These are phyloP conservation scores for Pseudogymnoascus sp. DNA, from an alignment of 2,329 filamentous ascomycete species.

Conservation along the genomic window DNA sequence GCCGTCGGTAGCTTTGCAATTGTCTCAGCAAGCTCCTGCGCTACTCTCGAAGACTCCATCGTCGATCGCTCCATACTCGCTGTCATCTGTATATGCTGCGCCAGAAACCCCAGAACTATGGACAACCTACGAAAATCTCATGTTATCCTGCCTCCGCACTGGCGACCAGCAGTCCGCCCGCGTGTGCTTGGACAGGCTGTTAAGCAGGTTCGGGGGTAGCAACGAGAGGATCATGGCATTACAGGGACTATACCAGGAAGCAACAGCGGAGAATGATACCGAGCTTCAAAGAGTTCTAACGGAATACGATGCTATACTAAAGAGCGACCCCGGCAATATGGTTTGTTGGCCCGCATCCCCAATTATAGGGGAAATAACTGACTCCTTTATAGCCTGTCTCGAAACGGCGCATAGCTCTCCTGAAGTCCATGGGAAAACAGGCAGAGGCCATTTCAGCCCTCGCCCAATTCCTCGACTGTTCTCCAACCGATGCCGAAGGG, in stretches of 20 bases:
- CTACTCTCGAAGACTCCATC: slow-evolving; percentile 48
- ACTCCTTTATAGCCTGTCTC: slow-evolving; percentile 57
- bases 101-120: slow-evolving; percentile 73
- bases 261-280: slow-evolving; percentile 57
- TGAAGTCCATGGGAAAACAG: slow-evolving; percentile 63
- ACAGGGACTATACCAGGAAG: slow-evolving; percentile 76
- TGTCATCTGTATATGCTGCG: slow-evolving; percentile 45
- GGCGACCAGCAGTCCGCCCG: slow-evolving; percentile 74
- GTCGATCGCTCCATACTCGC: slow-evolving; percentile 45
- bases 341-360: slow-evolving; percentile 40
- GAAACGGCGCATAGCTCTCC: slow-evolving; percentile 74
- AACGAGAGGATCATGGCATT: slow-evolving; percentile 86
- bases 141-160: slow-evolving; percentile 75
- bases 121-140: slow-evolving; percentile 77
- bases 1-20: slow-evolving; percentile 45
- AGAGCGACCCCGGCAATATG: slow-evolving; percentile 69
- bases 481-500: slow-evolving; percentile 82
- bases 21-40: slow-evolving; percentile 53
- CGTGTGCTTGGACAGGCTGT: slow-evolving; percentile 65
- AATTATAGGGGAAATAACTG: slow-evolving; percentile 22
- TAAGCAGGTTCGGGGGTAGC: slow-evolving; percentile 67
- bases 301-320: slow-evolving; percentile 69
- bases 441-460: slow-evolving; percentile 68
- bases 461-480: slow-evolving; percentile 68
- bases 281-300: slow-evolving; percentile 63